A percentile compares a stretch with the other conserved stretches of the same genome.
These are phyloP conservation scores for Lycium ferocissimum DNA, from an alignment of 257 asterid genomes.

Conservation along the genomic window DNA sequence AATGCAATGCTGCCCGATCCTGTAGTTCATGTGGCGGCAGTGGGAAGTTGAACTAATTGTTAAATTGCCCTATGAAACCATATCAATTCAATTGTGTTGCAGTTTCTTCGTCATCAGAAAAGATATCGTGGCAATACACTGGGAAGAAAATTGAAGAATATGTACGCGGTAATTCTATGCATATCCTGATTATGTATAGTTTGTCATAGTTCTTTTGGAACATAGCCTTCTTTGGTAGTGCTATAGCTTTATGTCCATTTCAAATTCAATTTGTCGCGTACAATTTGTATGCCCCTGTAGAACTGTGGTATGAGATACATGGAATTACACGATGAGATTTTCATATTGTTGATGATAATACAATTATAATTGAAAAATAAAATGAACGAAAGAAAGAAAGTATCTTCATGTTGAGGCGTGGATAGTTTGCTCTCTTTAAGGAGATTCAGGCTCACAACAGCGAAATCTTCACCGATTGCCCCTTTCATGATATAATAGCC, in stretches of 20 bases:
- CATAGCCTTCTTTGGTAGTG: neutral
- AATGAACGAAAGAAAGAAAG: too few species aligned
- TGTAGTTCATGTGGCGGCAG: conserved; percentile 79
- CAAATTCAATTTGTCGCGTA: neutral
- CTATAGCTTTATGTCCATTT: neutral
- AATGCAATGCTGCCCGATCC: conserved; percentile 83
- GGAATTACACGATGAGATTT: neutral
- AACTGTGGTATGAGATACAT: neutral
- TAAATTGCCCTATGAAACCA: neutral
- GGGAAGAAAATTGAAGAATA: neutral
- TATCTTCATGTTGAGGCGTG: too few species aligned
- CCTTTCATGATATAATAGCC: too few species aligned
- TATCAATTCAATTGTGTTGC: neutral
- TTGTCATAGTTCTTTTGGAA: neutral
- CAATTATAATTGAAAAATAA: too few species aligned
- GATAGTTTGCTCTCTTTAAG: too few species aligned
- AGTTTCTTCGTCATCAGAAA: neutral
- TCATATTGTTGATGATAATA: neutral
- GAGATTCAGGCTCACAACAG: too few species aligned
- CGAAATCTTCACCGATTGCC: too few species aligned
- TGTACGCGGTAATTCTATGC: neutral
- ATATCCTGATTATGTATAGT: neutral
- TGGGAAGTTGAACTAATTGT: conserved; percentile 60
- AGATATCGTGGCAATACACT: neutral
- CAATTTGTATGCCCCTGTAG: neutral